Conservation (phyloP, 2,329 filamentous ascomycete genomes). For the Colletotrichum lini region DNA sequence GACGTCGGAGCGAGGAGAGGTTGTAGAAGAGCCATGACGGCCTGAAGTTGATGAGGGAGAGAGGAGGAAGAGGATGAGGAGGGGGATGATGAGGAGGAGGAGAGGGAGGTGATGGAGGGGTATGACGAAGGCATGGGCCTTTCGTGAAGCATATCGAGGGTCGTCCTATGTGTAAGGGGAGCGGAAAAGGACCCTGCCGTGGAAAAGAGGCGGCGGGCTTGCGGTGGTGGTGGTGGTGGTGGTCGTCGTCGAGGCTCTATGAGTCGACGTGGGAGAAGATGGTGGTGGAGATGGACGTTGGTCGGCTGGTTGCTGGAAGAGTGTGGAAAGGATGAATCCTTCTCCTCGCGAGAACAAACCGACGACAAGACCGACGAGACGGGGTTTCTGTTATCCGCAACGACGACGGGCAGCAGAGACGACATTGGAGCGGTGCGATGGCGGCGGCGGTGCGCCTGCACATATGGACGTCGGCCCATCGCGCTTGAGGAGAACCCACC, state of each 20-base stretch:
- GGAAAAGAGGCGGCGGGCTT: neutral
- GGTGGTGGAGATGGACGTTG: neutral
- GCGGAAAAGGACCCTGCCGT: conserved; percentile 5
- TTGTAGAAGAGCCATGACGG: conserved; percentile 37
- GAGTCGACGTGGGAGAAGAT: too few species aligned
- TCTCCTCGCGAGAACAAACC: conserved; percentile 30
- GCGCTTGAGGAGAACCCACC: conserved; percentile 23
- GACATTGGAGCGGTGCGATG: conserved; percentile 12
- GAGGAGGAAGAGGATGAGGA: neutral
- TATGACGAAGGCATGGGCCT: conserved; percentile 20
- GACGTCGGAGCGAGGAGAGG: conserved; percentile 24
- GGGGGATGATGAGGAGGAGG: neutral
- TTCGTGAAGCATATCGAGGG: conserved; percentile 25
- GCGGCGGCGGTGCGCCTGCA: conserved; percentile 32
- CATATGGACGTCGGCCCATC: conserved; percentile 37
- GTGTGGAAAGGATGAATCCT: conserved; percentile 33
- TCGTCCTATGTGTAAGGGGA: conserved; percentile 8
- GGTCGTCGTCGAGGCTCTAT: neutral
- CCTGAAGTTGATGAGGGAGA: conserved; percentile 17
- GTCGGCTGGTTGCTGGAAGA: conserved; percentile 10
- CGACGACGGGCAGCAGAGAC: neutral
- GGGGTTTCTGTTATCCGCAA: conserved; percentile 26
- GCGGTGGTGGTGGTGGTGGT: neutral
- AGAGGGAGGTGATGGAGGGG: conserved; percentile 9
- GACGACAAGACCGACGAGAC: conserved; percentile 19